These are phyloP conservation scores for Pneumocystis jirovecii DNA, from an alignment of 1,139 yeast genomes.

Conservation along the genomic window DNA sequence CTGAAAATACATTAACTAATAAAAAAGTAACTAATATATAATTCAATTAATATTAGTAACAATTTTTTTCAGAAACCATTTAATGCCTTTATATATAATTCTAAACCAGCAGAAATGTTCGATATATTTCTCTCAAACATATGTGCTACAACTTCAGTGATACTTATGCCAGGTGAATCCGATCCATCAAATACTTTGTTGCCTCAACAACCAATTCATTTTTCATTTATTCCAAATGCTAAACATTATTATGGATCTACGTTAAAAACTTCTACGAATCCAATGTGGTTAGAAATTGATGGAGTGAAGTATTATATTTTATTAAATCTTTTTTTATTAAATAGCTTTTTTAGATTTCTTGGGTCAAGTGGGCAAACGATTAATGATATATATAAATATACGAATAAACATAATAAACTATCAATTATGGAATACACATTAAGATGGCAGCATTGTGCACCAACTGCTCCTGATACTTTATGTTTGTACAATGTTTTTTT, in stretches of 20 bases:
- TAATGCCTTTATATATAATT: conserved; percentile 17
- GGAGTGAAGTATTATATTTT: conserved; percentile 24
- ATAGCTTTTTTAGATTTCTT: conserved; percentile 29
- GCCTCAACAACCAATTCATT: conserved; percentile 84
- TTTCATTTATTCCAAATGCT: conserved; percentile 45
- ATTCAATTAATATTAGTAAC: conserved; percentile 2
- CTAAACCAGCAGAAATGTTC: conserved; percentile 27
- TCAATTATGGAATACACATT: conserved; percentile 54
- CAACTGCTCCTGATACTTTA: conserved; percentile 92
- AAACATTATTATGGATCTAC: conserved; percentile 30
- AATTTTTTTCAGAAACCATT: conserved; percentile 13
- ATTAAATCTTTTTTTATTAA: not conserved
- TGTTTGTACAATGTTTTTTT: conserved; percentile 20
- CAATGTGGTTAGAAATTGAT: conserved; percentile 48
- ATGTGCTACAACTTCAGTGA: conserved; percentile 46
- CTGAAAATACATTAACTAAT: conserved; percentile 18
- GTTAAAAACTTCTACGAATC: conserved; percentile 51
- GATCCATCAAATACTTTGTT: conserved; percentile 75
- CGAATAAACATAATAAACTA: conserved; percentile 25
- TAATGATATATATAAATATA: conserved; percentile 57
- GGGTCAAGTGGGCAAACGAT: conserved; percentile 80
- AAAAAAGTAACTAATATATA: conserved; percentile 12
- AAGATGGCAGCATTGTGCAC: conserved; percentile 75
- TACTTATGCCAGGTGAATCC: conserved; percentile 65
- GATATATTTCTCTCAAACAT: conserved; percentile 50